Conservation (phyloP, 805 yeast species). For the Yarrowia sp. region DNA sequence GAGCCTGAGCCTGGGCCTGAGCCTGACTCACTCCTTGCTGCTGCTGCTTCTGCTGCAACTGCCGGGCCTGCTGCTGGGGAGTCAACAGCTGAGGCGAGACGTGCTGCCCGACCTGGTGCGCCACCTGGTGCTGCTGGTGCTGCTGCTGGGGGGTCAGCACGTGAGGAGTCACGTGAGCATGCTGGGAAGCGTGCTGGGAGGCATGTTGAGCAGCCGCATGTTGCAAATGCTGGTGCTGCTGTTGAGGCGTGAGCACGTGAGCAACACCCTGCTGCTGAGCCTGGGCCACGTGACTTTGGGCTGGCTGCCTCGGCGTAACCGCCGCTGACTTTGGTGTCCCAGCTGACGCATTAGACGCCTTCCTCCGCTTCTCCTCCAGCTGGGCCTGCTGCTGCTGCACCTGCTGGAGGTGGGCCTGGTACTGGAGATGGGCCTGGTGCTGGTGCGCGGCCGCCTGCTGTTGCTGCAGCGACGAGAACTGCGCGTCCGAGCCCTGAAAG, state of each 20-base stretch:
- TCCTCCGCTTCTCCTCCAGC: slow-evolving; percentile 29
- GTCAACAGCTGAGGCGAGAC: slow-evolving; percentile 13
- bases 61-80: slow-evolving; percentile 29
- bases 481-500: slow-evolving; percentile 27
- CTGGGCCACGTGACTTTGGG: too few relatives aligned
- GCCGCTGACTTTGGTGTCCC: slow-evolving; percentile 12
- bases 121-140: neutral
- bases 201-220: too few relatives aligned
- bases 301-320: neutral
- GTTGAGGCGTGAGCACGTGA: slow-evolving; percentile 13
- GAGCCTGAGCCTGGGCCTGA: neutral
- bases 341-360: neutral
- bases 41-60: slow-evolving; percentile 34
- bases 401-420: slow-evolving; percentile 32
- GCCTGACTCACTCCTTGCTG: slow-evolving; percentile 9
- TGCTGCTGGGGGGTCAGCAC: neutral
- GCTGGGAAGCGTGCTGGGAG: neutral
- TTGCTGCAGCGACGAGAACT: slow-evolving; percentile 11
- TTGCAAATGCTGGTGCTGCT: neutral
- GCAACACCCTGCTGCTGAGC: too few relatives aligned
- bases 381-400: slow-evolving; percentile 32
- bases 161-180: neutral
- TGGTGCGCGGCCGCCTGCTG: slow-evolving; percentile 32
- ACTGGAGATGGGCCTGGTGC: slow-evolving; percentile 37
- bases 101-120: neutral